Conservation (phyloP, 2,329 filamentous ascomycete species). For the Penicillium sp. region DNA sequence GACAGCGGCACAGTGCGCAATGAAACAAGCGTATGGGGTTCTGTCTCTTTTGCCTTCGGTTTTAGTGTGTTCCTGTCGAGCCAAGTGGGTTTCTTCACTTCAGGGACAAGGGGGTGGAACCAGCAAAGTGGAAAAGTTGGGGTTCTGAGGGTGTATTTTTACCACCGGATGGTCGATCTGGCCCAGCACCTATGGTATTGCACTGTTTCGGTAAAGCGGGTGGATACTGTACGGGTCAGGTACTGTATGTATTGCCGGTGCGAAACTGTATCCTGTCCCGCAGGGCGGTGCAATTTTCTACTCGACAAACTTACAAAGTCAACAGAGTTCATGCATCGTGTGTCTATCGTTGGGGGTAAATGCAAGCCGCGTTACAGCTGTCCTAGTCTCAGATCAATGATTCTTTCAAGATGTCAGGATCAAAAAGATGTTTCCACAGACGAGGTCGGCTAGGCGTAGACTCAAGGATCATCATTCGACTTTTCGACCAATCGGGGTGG, state of each 20-base stretch:
- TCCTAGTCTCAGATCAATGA: too few relatives aligned
- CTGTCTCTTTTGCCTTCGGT: neutral
- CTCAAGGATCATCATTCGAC: too few relatives aligned
- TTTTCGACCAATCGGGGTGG: too few relatives aligned
- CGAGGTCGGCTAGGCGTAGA: too few relatives aligned
- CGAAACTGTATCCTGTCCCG: neutral
- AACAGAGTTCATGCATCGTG: too few relatives aligned
- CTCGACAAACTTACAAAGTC: neutral
- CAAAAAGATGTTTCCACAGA: too few relatives aligned
- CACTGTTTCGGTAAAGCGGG: too few relatives aligned
- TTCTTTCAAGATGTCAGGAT: too few relatives aligned
- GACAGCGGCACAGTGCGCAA: neutral
- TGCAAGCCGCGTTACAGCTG: too few relatives aligned
- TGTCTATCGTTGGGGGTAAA: too few relatives aligned
- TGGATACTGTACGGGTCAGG: too few relatives aligned
- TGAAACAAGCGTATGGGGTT: conserved; percentile 1
- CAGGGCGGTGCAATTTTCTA: neutral
- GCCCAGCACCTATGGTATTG: neutral
- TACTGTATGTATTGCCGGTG: too few relatives aligned
- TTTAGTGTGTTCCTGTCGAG: conserved; percentile 1
- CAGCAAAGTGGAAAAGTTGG: conserved; percentile 7
- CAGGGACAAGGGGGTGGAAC: conserved; percentile 10
- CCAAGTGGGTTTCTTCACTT: conserved; percentile 3
- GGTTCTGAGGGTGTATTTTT: conserved; percentile 4
- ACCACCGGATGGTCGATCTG: neutral